Conservation (phyloP, 768 basidiomycete species). For the Russula dissimulans region DNA sequence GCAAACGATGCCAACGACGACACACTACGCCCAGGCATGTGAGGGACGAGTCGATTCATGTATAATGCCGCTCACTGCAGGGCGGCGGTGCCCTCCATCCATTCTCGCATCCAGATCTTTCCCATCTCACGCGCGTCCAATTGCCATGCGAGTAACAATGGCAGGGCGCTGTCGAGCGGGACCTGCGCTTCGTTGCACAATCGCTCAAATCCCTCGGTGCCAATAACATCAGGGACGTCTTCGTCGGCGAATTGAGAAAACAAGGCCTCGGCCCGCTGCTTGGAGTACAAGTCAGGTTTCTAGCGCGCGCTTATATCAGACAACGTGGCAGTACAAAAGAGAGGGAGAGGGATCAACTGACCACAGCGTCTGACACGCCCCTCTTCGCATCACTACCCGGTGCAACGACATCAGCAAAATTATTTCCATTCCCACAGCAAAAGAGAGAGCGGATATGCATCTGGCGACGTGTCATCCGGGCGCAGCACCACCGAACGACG, state of each 20-base stretch:
- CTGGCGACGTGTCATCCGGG: slow-evolving; percentile 4
- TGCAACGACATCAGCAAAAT: slow-evolving; percentile 8
- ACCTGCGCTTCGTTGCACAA: slow-evolving; percentile 65
- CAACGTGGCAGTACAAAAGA: neutral
- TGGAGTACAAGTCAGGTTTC: slow-evolving; percentile 36
- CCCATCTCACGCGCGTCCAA: slow-evolving; percentile 63
- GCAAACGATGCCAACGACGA: slow-evolving; percentile 42
- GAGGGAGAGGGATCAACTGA: neutral
- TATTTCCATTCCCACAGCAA: slow-evolving; percentile 12
- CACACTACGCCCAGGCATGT: slow-evolving; percentile 29
- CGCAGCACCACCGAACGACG: slow-evolving; percentile 5
- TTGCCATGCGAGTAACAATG: slow-evolving; percentile 72
- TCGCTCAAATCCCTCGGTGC: slow-evolving; percentile 61
- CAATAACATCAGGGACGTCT: slow-evolving; percentile 51
- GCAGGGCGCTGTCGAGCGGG: slow-evolving; percentile 61
- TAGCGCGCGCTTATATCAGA: slow-evolving; percentile 9
- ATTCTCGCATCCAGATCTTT: slow-evolving; percentile 59
- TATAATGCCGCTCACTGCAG: slow-evolving; percentile 32
- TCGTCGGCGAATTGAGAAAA: slow-evolving; percentile 50
- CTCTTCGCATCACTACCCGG: slow-evolving; percentile 5
- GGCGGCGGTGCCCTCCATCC: slow-evolving; percentile 47
- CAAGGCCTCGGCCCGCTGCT: slow-evolving; percentile 38
- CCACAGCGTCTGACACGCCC: neutral
- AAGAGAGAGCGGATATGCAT: slow-evolving; percentile 16
- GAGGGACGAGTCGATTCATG: slow-evolving; percentile 9